Evolutionary conservation across 345 rosid species (phyloP), one percentile per base, ranked within the genome.

Genomic region (Gossypium stocksii): DNA sequence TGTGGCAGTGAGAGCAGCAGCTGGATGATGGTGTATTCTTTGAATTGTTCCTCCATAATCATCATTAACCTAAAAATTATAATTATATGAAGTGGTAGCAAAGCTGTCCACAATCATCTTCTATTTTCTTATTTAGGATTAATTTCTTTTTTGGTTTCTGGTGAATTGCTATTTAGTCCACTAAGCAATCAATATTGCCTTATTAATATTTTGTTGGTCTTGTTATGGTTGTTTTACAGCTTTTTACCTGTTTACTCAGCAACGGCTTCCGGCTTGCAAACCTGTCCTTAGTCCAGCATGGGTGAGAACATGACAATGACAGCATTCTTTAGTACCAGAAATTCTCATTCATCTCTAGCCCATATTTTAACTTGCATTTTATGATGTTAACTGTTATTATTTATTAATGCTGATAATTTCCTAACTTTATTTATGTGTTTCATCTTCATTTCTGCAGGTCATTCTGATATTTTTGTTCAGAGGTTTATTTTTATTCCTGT

Each of bases 221-320:
- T 48, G 34, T 9, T 75, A 10, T 72, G 68, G 70, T 69, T 66
- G 46, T 75, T 63, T 80, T 82, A 68, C 84, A 90, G 95, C 81
- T 80, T 73, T 89, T 46, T 63, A 81, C 77, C 83, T 83, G 77
- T 92, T 92, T 76, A 90, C 85, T 68, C 97, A 92, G 75, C 97
- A 90, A 80, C 78, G 62, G 44, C 95, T 92, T 49, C 93, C 95
- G 46, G 93, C 95, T 79, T 92, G 97, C 87, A 92, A 90, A 79
- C 97, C 95, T 74, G 95, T 89, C n/a, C 83, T 90, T 65, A 87
- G 90, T 25, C 95, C 95, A 78, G 52, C 80, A 70, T 89, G 85
- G 90, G 95, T 90, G 66, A 82, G 86, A 81, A 78, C 72, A 64
- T 52, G 38, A 72, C 16, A 48, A 38, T 52, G 38, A 71, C 16